Evolutionary conservation across 2,329 filamentous ascomycete species (phyloP).

Genomic region (Myriosclerotinia scirpicola): DNA sequence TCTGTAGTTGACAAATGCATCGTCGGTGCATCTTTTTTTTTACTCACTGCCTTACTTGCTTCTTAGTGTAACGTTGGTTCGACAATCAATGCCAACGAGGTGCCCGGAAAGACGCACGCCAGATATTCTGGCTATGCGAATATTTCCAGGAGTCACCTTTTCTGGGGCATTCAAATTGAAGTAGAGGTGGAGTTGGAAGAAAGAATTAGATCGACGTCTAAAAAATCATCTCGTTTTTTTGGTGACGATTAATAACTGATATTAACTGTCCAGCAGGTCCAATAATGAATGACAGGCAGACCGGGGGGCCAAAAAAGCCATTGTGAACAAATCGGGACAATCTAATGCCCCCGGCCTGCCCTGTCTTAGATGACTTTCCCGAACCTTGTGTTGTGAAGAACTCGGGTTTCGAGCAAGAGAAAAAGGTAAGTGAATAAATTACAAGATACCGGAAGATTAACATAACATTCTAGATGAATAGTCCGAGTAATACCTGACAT

Average conservation of each 20-base stretch:
- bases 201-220: slow-evolving; percentile 10
- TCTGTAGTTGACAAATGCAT: too few relatives aligned
- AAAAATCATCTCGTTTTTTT: background rate
- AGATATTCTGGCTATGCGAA: background rate
- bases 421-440: background rate
- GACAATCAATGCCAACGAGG: slow-evolving; percentile 18
- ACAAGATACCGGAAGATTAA: background rate
- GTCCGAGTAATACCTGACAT: background rate
- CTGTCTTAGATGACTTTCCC: slow-evolving; percentile 7
- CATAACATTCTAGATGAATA: background rate
- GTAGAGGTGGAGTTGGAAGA: background rate
- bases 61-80: slow-evolving; percentile 19
- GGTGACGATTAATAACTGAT: too few relatives aligned
- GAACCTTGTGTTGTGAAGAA: slow-evolving; percentile 18
- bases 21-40: slow-evolving; percentile 9
- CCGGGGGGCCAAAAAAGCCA: slow-evolving; percentile 6
- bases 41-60: slow-evolving; percentile 9
- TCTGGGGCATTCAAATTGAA: slow-evolving; percentile 7
- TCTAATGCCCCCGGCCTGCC: background rate
- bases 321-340: slow-evolving; percentile 19
- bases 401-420: slow-evolving; percentile 11
- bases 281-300: slow-evolving; percentile 10
- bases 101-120: background rate
- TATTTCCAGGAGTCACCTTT: background rate
- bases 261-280: slow-evolving; percentile 15